Conservation (phyloP, 306 rosid species). For the Prunus campanulata region DNA sequence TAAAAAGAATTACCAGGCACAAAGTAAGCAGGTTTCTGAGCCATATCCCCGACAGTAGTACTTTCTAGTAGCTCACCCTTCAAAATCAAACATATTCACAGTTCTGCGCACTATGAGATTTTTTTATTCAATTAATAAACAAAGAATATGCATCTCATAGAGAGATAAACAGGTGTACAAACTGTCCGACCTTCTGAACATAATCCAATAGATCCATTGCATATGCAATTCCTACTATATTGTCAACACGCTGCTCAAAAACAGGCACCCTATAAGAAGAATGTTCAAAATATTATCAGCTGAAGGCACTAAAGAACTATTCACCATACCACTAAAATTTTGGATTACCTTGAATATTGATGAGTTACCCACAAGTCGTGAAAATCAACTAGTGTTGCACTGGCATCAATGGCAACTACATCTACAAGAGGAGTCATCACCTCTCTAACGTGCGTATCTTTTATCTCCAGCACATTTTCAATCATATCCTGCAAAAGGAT, state of each 20-base stretch:
- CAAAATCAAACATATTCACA: constrained; percentile 63
- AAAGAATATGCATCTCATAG: constrained; percentile 26
- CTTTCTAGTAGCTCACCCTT: constrained; percentile 92
- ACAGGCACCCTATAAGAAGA: constrained; percentile 77
- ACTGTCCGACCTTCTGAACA: constrained; percentile 68
- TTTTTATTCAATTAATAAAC: constrained; percentile 37
- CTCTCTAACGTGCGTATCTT: constrained; percentile 95
- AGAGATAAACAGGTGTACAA: constrained; percentile 22
- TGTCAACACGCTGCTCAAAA: constrained; percentile 98
- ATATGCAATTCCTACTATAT: constrained; percentile 96
- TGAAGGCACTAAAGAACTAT: constrained; percentile 1
- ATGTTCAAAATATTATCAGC: constrained; percentile 13
- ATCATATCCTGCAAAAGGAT: constrained; percentile 80
- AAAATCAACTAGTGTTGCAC: constrained; percentile 85
- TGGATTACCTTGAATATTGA: constrained; percentile 89
- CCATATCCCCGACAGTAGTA: constrained; percentile 87
- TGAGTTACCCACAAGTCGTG: constrained; percentile 90
- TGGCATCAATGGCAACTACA: constrained; percentile 91
- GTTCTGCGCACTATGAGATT: constrained; percentile 63
- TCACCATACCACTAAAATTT: not conserved
- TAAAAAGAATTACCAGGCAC: constrained; percentile 76
- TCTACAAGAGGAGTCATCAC: constrained; percentile 99
- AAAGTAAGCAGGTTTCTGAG: constrained; percentile 97
- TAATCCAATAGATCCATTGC: constrained; percentile 95
- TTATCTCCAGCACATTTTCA: constrained; percentile 95